Conservation (phyloP, 1,284 basidiomycete species). For the Porphyrellus sp. region DNA sequence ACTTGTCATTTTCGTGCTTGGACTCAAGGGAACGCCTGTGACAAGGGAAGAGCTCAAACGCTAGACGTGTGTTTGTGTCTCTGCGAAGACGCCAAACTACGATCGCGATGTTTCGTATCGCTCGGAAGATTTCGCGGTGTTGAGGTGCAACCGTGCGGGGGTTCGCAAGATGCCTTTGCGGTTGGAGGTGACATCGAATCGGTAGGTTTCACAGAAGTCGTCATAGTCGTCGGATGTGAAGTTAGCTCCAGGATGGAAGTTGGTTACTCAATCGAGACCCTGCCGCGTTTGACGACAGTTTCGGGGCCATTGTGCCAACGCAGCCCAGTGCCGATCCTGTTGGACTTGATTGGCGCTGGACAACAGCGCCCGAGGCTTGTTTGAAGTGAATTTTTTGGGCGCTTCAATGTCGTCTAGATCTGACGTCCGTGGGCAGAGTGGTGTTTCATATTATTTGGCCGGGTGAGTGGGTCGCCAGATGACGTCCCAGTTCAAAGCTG, state of each 20-base stretch:
- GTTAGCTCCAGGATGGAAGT: slow-evolving; percentile 17
- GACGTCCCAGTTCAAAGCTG: not conserved
- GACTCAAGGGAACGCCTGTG: not conserved
- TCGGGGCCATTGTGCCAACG: not conserved
- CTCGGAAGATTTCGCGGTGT: not conserved
- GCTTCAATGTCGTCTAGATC: slow-evolving; percentile 19
- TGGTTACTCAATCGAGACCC: slow-evolving; percentile 6
- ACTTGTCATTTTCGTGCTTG: slow-evolving; percentile 1
- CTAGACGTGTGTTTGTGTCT: slow-evolving; percentile 6
- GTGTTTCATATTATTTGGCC: slow-evolving; percentile 17
- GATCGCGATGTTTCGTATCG: slow-evolving; percentile 2
- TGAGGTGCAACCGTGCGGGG: not conserved
- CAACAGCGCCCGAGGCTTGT: slow-evolving; percentile 23
- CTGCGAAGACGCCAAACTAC: not conserved
- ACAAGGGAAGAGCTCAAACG: not conserved
- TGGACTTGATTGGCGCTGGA: slow-evolving; percentile 24
- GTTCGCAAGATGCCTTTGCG: slow-evolving; percentile 1
- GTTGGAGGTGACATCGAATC: not conserved
- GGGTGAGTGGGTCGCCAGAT: slow-evolving; percentile 6
- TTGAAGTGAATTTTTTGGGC: slow-evolving; percentile 40
- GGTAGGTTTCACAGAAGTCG: not conserved
- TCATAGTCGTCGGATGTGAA: not conserved
- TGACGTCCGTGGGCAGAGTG: slow-evolving; percentile 7
- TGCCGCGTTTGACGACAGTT: slow-evolving; percentile 13
- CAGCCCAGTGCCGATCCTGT: slow-evolving; percentile 34